Conservation (phyloP, 2,329 filamentous ascomycete genomes). For the Phoma sp. region DNA sequence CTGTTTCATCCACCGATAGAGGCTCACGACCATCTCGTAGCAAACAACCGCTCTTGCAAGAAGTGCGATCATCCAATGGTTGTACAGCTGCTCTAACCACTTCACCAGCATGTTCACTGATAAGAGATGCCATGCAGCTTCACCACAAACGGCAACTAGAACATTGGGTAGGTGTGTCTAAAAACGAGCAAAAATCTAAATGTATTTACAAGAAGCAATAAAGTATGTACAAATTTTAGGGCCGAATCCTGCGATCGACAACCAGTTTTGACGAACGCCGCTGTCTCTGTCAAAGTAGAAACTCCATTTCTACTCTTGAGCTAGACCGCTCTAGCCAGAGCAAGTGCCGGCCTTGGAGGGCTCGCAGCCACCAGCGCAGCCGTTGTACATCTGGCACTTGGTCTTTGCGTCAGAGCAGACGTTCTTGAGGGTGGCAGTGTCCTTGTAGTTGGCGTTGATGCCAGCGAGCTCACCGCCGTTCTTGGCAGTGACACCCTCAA, state of each 20-base stretch:
- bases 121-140: too few species aligned
- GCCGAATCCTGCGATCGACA: background rate
- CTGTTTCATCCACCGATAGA: background rate
- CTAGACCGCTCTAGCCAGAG: constrained; percentile 23
- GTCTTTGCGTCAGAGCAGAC: constrained; percentile 30
- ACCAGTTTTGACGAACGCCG: background rate
- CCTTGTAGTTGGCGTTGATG: constrained; percentile 59
- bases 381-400: constrained; percentile 39
- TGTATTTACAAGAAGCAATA: background rate
- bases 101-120: too few species aligned
- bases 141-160: too few species aligned
- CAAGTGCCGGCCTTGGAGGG: constrained; percentile 34
- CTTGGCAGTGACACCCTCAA: constrained; percentile 51
- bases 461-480: constrained; percentile 53
- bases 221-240: background rate
- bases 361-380: constrained; percentile 37
- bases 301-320: background rate
- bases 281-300: background rate
- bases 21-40: background rate
- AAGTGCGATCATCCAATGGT: too few species aligned
- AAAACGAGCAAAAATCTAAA: background rate
- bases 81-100: too few species aligned
- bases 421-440: constrained; percentile 51
- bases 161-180: background rate
- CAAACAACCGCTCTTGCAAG: background rate